A percentile compares a stretch with the other conserved stretches of the same genome.
These are phyloP conservation scores for Orobanche coerulescens DNA, from an alignment of 257 asterid species.

Conservation along the genomic window DNA sequence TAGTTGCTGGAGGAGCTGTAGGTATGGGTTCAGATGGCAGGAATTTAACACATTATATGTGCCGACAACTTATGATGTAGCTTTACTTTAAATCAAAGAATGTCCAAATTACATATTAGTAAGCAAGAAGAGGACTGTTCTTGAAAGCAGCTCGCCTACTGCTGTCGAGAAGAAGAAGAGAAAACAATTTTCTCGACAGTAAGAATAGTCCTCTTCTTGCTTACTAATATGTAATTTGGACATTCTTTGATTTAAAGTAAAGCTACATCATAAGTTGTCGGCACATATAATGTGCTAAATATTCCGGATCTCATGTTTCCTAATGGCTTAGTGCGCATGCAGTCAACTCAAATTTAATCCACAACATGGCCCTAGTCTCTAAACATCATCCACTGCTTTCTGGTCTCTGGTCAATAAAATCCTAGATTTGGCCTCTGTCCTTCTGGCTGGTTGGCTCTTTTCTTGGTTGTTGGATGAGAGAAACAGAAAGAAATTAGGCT, in stretches of 20 bases:
- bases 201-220: too few species aligned
- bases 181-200: too few species aligned
- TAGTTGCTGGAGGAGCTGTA: too few species aligned
- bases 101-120: not conserved
- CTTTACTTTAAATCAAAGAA: not conserved
- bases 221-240: not conserved
- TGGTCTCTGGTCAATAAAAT: not conserved
- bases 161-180: too few species aligned
- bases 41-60: not conserved
- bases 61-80: not conserved
- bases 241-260: not conserved
- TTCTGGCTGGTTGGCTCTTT: not conserved
- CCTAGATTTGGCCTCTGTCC: not conserved
- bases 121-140: too few species aligned
- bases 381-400: not conserved
- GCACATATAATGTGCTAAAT: not conserved
- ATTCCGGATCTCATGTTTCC: not conserved
- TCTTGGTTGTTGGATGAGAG: not conserved
- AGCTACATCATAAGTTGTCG: not conserved
- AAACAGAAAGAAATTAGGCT: not conserved
- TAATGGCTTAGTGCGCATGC: not conserved
- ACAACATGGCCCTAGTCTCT: not conserved
- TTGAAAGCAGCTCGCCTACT: too few species aligned
- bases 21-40: too few species aligned
- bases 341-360: not conserved